A percentile compares a stretch with the other conserved stretches of the same genome.
Evolutionary conservation across 805 yeast species (phyloP).

Genomic region (Yamadazyma scolyti): DNA sequence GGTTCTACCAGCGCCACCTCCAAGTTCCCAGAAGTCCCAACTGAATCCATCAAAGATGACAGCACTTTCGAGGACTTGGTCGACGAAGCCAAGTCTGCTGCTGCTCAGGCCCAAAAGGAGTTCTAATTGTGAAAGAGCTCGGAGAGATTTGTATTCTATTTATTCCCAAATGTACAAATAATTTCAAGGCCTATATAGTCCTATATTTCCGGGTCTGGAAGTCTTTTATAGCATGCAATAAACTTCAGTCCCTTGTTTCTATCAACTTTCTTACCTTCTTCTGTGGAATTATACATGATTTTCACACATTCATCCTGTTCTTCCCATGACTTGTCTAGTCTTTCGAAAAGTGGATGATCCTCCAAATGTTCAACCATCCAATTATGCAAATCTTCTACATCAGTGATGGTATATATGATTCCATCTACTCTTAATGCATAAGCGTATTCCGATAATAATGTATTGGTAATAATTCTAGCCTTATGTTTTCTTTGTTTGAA

Average conservation of each 20-base stretch:
- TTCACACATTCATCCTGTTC: constrained; percentile 72
- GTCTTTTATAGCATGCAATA: constrained; percentile 80
- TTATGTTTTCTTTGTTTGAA: constrained; percentile 96
- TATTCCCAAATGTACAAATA: constrained; percentile 1
- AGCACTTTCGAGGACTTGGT: constrained; percentile 22
- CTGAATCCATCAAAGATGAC: constrained; percentile 16
- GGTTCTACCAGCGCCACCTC: constrained; percentile 17
- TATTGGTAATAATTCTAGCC: constrained; percentile 90
- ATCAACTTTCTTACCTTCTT: constrained; percentile 95
- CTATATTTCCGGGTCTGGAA: constrained; percentile 50
- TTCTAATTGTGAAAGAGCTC: constrained; percentile 2
- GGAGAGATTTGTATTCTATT: constrained; percentile 3
- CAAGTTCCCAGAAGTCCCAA: constrained; percentile 40
- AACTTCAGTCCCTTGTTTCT: constrained; percentile 86
- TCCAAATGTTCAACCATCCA: constrained; percentile 96
- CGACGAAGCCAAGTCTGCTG: constrained; percentile 17
- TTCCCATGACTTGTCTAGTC: constrained; percentile 80
- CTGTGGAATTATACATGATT: constrained; percentile 89
- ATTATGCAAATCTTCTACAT: constrained; percentile 84
- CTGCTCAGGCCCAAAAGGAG: constrained; percentile 7
- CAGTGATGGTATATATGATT: constrained; percentile 89
- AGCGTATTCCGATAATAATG: constrained; percentile 88
- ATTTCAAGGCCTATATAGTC: constrained; percentile 2
- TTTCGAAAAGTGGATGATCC: constrained; percentile 85
- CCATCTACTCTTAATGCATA: constrained; percentile 86